Percentiles rank a stretch among this genome's conserved stretches.
Evolutionary conservation across 345 rosid genomes (phyloP).

Genomic region (Eutrema heterophyllum): DNA sequence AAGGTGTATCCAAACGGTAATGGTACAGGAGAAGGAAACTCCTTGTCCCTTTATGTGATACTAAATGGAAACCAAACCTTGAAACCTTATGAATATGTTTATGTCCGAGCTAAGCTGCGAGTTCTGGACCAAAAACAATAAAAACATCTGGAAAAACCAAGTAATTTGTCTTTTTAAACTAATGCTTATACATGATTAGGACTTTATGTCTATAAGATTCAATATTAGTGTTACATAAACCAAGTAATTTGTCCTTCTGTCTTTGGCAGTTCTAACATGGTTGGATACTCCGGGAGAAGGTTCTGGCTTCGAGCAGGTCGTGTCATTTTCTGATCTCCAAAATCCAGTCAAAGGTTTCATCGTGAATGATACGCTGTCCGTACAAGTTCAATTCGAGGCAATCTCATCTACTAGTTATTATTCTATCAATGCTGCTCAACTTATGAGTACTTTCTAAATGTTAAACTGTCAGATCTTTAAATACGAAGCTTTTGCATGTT

Average conservation of each 20-base stretch:
- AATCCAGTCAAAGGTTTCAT: constrained; percentile 9
- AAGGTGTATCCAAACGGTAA: constrained; percentile 18
- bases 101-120: constrained; percentile 9
- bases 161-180: neutral
- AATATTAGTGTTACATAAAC: neutral
- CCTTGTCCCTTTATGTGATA: neutral
- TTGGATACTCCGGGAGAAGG: neutral
- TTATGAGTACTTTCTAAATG: neutral
- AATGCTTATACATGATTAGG: neutral
- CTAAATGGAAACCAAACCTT: neutral
- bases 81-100: constrained; percentile 9
- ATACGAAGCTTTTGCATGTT: neutral
- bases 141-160: neutral
- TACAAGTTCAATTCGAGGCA: constrained; percentile 7
- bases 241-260: neutral
- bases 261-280: constrained; percentile 6
- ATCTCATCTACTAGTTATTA: neutral
- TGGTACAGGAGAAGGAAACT: constrained; percentile 12
- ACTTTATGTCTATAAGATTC: neutral
- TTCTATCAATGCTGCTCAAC: neutral
- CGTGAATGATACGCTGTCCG: neutral
- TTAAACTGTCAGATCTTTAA: neutral
- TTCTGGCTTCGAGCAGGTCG: neutral
- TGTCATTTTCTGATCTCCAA: neutral
- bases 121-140: constrained; percentile 7